Conservation (phyloP, 108 stramenopile genomes). For the Nannochloropsis salina region DNA sequence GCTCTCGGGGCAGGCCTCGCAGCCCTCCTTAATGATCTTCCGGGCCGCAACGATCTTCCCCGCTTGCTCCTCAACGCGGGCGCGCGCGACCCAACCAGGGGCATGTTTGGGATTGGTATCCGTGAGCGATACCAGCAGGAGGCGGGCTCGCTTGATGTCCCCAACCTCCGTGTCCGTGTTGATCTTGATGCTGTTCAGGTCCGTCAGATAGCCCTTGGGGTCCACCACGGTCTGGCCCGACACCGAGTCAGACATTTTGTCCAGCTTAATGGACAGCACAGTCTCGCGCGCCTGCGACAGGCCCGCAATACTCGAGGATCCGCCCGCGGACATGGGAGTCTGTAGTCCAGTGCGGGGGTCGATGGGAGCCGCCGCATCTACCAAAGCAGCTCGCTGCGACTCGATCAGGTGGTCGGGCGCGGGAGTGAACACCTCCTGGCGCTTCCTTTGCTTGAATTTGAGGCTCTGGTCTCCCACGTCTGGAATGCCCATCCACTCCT, state of each 20-base stretch:
- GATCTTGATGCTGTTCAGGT: conserved; percentile 65
- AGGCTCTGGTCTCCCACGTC: conserved; percentile 86
- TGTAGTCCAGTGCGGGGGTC: background rate
- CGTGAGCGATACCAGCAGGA: conserved; percentile 81
- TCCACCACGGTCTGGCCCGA: conserved; percentile 83
- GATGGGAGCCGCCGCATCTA: background rate
- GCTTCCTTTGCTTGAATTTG: conserved; percentile 73
- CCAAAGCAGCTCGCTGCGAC: background rate
- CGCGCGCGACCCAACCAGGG: conserved; percentile 96
- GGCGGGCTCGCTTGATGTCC: conserved; percentile 78
- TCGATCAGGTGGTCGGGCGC: conserved; percentile 73
- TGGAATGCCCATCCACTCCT: conserved; percentile 93
- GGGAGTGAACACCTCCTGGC: conserved; percentile 80
- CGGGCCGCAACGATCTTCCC: conserved; percentile 84
- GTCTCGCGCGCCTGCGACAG: conserved; percentile 78
- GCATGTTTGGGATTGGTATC: conserved; percentile 95
- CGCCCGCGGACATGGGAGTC: conserved; percentile 8
- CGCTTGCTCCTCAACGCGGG: conserved; percentile 91
- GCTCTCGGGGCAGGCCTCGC: conserved; percentile 75
- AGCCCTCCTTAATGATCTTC: conserved; percentile 91
- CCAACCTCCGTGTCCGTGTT: conserved; percentile 72
- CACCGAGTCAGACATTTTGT: conserved; percentile 81
- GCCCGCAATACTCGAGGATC: conserved; percentile 35
- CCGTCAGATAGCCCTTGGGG: conserved; percentile 87
- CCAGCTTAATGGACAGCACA: conserved; percentile 78